Conservation (phyloP, 805 yeast genomes). For the Deakozyma indianensis region DNA sequence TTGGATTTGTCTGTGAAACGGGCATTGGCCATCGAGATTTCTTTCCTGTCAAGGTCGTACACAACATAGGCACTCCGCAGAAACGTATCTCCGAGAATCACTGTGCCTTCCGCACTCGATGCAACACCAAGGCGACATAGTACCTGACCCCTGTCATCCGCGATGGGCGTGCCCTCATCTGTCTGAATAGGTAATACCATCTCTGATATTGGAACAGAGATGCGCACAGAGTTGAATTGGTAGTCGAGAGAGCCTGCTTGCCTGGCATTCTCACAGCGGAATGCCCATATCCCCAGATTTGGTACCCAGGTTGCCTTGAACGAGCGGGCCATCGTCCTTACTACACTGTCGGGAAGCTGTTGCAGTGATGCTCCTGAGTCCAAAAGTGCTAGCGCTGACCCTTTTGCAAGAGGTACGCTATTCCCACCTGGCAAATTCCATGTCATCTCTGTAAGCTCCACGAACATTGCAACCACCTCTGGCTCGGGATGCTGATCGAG, state of each 20-base stretch:
- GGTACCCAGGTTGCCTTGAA: constrained; percentile 28
- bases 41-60: constrained; percentile 42
- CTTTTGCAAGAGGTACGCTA: neutral
- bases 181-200: constrained; percentile 7
- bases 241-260: constrained; percentile 21
- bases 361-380: constrained; percentile 40
- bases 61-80: constrained; percentile 52
- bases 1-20: constrained; percentile 13
- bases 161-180: constrained; percentile 6
- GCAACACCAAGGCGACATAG: constrained; percentile 14
- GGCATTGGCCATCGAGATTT: constrained; percentile 45
- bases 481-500: neutral
- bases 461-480: neutral
- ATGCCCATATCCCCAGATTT: constrained; percentile 24
- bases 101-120: constrained; percentile 16
- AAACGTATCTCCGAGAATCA: constrained; percentile 49
- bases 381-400: constrained; percentile 24
- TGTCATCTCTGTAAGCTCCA: neutral
- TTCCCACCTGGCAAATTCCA: neutral
- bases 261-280: constrained; percentile 23
- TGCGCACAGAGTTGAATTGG: constrained; percentile 35
- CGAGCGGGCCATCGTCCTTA: constrained; percentile 17
- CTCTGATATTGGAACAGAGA: constrained; percentile 29
- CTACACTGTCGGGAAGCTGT: constrained; percentile 26
- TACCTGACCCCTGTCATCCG: constrained; percentile 10